Percentiles rank a stretch among this genome's conserved stretches.
Conservation (phyloP, 192 early-diverging fungal genomes). For the Backusella australiensis region DNA sequence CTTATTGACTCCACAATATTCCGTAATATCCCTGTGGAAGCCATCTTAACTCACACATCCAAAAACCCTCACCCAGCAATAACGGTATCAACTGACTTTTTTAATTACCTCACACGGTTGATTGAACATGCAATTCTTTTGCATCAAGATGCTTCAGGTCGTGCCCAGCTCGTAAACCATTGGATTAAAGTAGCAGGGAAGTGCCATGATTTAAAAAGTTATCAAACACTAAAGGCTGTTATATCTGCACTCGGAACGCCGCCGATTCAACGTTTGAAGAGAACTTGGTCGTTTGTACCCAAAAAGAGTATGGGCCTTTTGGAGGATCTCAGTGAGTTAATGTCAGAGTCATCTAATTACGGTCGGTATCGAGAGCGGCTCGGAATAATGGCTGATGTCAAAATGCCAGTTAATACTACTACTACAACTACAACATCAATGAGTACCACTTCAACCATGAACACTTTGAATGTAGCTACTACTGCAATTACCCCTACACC, state of each 20-base stretch:
- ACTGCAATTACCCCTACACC: background rate
- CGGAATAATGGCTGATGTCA: background rate
- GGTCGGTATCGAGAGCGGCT: constrained; percentile 55
- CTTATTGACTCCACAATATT: constrained; percentile 73
- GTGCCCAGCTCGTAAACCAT: constrained; percentile 55
- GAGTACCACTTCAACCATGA: background rate
- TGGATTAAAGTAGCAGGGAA: constrained; percentile 68
- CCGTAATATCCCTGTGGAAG: constrained; percentile 50
- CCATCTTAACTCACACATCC: constrained; percentile 58
- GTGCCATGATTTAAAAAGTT: constrained; percentile 56
- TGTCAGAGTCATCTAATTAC: constrained; percentile 69
- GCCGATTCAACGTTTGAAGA: constrained; percentile 63
- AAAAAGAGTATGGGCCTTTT: constrained; percentile 54
- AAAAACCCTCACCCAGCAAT: constrained; percentile 55
- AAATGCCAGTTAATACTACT: background rate
- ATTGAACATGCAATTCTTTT: constrained; percentile 66
- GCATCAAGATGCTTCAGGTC: constrained; percentile 47
- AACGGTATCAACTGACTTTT: constrained; percentile 64
- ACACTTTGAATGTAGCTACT: background rate
- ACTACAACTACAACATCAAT: background rate
- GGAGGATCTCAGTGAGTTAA: constrained; percentile 49
- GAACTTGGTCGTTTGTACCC: constrained; percentile 67
- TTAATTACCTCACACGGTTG: constrained; percentile 71
- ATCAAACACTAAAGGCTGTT: constrained; percentile 66
- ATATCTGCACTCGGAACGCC: constrained; percentile 63